These are phyloP conservation scores for Salix purpurea DNA, from an alignment of 345 rosid species.

Conservation along the genomic window DNA sequence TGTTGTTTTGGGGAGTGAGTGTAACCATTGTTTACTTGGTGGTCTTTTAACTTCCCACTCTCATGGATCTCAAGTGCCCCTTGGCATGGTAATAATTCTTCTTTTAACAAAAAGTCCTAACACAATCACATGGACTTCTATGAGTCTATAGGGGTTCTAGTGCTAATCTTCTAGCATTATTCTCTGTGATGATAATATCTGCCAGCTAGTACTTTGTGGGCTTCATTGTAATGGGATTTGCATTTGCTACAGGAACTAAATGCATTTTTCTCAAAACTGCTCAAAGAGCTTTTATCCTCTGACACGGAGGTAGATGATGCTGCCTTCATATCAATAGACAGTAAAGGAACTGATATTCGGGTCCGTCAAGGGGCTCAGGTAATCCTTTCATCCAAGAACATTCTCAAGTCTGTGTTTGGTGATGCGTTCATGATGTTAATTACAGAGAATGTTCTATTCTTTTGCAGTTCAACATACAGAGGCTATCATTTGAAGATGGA, in stretches of 20 bases:
- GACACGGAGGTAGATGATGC: slow-evolving; percentile 89
- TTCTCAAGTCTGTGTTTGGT: background rate
- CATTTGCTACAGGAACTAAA: slow-evolving; percentile 64
- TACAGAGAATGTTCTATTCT: background rate
- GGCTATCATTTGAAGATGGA: slow-evolving; percentile 79
- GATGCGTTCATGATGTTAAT: background rate
- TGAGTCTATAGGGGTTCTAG: background rate
- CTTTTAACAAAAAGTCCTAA: background rate
- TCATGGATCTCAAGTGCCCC: background rate
- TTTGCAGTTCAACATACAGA: slow-evolving; percentile 76
- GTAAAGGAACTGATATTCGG: slow-evolving; percentile 86
- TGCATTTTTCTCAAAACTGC: slow-evolving; percentile 74
- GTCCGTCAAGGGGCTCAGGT: slow-evolving; percentile 99
- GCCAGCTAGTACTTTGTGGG: background rate
- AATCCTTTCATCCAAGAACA: background rate
- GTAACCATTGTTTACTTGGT: background rate
- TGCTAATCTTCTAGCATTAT: background rate
- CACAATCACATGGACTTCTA: background rate
- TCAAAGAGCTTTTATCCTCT: slow-evolving; percentile 54
- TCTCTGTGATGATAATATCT: background rate
- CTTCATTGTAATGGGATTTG: background rate
- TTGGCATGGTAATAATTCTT: background rate
- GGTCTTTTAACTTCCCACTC: background rate
- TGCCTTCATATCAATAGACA: slow-evolving; percentile 90
- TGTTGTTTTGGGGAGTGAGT: background rate